Percentiles rank a stretch among this genome's conserved stretches.
phyloP scores from a whole-genome alignment of 371 early-diverging fungal species.

The Aphelidium insulamus region DNA sequence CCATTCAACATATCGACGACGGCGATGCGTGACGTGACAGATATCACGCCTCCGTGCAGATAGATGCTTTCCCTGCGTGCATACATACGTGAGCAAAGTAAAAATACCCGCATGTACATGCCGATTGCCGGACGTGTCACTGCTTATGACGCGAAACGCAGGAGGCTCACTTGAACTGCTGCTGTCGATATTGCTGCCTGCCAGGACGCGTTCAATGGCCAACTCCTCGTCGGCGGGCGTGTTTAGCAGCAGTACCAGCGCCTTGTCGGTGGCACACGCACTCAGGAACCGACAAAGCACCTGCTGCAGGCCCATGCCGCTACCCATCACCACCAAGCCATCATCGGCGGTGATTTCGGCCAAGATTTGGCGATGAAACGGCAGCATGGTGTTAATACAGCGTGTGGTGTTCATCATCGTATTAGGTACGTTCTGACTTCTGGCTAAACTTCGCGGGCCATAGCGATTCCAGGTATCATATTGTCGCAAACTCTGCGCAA shows the following conservation, averaged over 20 bases:
- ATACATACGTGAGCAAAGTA: background rate
- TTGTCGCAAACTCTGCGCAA: too few relatives aligned
- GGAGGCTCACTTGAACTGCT: too few relatives aligned
- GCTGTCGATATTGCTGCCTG: conserved; percentile 3
- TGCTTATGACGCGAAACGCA: background rate
- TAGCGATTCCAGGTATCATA: too few relatives aligned
- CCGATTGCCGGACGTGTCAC: too few relatives aligned
- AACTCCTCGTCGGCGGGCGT: conserved; percentile 35
- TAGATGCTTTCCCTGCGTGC: conserved; percentile 35
- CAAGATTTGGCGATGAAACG: background rate
- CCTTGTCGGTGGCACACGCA: conserved; percentile 9
- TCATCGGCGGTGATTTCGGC: background rate
- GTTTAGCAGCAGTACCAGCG: conserved; percentile 59
- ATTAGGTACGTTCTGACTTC: too few relatives aligned
- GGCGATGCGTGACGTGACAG: conserved; percentile 69
- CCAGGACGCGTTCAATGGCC: conserved; percentile 27
- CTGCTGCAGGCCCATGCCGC: too few relatives aligned
- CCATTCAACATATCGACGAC: conserved; percentile 81
- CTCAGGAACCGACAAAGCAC: too few relatives aligned
- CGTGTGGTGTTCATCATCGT: too few relatives aligned
- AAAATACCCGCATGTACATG: background rate
- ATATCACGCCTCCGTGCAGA: conserved; percentile 64
- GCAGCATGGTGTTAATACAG: background rate
- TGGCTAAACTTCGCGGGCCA: too few relatives aligned
- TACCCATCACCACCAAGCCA: background rate